Conservation (phyloP, 352 stramenopile species). For the Aphanomyces invadans region DNA sequence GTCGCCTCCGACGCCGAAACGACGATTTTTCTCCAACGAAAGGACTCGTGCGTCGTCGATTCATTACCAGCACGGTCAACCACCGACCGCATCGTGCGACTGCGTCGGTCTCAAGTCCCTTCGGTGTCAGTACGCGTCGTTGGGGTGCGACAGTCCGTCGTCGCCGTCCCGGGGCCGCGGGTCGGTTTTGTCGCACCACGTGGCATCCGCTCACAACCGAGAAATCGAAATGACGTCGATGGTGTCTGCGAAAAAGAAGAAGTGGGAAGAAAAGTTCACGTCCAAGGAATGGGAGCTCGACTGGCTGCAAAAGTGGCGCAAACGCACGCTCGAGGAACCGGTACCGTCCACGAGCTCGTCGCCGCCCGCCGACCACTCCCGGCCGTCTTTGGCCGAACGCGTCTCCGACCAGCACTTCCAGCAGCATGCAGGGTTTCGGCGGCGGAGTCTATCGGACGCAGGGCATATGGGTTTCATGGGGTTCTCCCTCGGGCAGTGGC, state of each 20-base stretch:
- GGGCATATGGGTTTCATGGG: conserved; percentile 24
- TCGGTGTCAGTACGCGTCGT: neutral
- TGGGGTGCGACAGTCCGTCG: neutral
- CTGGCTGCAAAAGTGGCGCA: conserved; percentile 23
- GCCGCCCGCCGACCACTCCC: neutral
- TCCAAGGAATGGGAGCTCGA: conserved; percentile 24
- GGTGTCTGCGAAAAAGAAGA: conserved; percentile 20
- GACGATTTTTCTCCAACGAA: conserved; percentile 22
- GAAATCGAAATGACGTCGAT: conserved; percentile 24
- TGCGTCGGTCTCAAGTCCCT: conserved; percentile 14
- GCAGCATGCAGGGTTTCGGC: conserved; percentile 6
- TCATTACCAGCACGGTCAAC: conserved; percentile 8
- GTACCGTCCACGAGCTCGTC: neutral
- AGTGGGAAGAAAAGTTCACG: conserved; percentile 25
- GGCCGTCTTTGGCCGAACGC: neutral
- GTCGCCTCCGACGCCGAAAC: conserved; percentile 1
- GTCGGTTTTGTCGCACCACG: neutral
- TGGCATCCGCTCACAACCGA: neutral
- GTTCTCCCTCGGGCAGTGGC: conserved; percentile 27
- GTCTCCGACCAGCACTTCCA: neutral
- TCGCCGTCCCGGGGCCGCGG: neutral
- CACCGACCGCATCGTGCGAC: conserved; percentile 6
- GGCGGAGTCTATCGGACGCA: conserved; percentile 17
- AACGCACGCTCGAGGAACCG: conserved; percentile 5
- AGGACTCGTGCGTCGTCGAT: neutral